These are phyloP conservation scores for Nicotiana undulata DNA, from an alignment of 257 asterid genomes.

Conservation along the genomic window DNA sequence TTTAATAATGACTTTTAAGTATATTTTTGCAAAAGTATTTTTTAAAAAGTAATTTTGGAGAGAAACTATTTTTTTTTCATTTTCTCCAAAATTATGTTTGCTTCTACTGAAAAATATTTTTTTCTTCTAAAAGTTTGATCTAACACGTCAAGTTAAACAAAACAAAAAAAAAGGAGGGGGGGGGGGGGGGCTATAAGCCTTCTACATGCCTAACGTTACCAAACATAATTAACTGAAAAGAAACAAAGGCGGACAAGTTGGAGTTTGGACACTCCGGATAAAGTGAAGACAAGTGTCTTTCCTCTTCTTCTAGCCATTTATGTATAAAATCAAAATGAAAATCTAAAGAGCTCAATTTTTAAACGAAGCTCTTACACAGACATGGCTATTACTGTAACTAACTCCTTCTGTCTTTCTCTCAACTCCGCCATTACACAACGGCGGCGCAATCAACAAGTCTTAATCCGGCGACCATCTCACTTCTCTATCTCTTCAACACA, in stretches of 20 bases:
- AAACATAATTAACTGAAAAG: not conserved
- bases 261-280: not conserved
- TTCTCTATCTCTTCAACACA: not conserved
- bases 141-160: too few species aligned
- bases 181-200: too few species aligned
- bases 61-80: too few species aligned
- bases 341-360: not conserved
- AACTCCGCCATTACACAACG: not conserved
- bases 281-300: not conserved
- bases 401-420: slow-evolving; percentile 6
- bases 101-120: too few species aligned
- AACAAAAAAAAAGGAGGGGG: too few species aligned
- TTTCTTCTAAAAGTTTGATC: too few species aligned
- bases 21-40: too few species aligned
- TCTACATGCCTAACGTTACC: too few species aligned
- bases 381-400: slow-evolving; percentile 8
- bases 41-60: too few species aligned
- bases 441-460: not conserved
- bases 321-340: not conserved
- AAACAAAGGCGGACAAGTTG: not conserved
- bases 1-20: too few species aligned
- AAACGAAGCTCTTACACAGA: not conserved
- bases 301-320: not conserved
- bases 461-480: not conserved
- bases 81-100: too few species aligned